Percentiles rank a stretch among this genome's conserved stretches.
These are phyloP conservation scores for Ajuga reptans DNA, from an alignment of 305 asterid species.

Conservation along the genomic window DNA sequence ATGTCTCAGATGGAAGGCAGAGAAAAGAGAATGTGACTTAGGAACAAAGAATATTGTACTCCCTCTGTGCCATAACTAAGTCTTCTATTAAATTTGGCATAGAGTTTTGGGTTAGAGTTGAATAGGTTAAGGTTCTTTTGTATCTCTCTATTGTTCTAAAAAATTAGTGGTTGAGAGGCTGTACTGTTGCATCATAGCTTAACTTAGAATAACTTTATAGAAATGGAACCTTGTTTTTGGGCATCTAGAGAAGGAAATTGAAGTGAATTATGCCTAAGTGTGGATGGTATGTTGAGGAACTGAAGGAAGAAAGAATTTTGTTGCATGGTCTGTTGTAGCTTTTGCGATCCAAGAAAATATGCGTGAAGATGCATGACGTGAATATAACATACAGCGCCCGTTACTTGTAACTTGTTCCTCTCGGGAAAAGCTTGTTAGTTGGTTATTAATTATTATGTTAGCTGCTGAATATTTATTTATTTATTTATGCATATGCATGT, in stretches of 20 bases:
- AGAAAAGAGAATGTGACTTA: neutral
- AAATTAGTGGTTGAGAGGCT: neutral
- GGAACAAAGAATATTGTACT: neutral
- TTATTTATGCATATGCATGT: too few relatives aligned
- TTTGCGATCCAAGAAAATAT: too few relatives aligned
- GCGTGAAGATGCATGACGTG: too few relatives aligned
- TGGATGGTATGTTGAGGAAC: neutral
- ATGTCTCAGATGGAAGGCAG: neutral
- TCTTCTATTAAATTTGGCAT: neutral
- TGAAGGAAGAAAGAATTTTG: neutral
- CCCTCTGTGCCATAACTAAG: neutral
- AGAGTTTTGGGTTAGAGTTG: neutral
- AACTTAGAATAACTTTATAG: neutral
- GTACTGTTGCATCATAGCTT: neutral
- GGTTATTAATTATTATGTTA: neutral
- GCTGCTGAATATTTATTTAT: too few relatives aligned
- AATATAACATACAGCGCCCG: too few relatives aligned
- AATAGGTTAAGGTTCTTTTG: neutral
- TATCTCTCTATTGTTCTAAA: neutral
- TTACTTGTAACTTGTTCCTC: too few relatives aligned
- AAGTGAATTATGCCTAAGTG: neutral
- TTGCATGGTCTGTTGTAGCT: neutral
- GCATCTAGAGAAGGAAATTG: neutral
- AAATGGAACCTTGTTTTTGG: neutral
- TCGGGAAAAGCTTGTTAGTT: too few relatives aligned